Percentiles rank a stretch among this genome's conserved stretches.
Conservation (phyloP, 1,139 yeast species). For the Candida mesenterica region DNA sequence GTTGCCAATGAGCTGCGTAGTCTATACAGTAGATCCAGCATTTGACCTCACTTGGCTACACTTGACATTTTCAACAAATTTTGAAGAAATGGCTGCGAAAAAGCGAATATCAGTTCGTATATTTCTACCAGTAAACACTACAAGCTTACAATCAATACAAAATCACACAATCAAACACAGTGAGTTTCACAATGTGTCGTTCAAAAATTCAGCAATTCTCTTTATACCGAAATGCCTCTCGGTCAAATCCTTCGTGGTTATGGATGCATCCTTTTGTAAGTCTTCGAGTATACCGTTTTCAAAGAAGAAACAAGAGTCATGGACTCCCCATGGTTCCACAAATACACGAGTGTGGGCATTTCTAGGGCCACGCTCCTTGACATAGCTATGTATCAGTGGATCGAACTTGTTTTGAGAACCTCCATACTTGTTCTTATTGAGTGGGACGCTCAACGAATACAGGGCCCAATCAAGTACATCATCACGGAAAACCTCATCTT, state of each 20-base stretch:
- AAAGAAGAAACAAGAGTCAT: constrained; percentile 36
- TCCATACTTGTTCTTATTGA: constrained; percentile 22
- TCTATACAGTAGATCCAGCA: too few relatives aligned
- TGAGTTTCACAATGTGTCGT: constrained; percentile 24
- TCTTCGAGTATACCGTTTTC: constrained; percentile 22
- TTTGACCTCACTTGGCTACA: too few relatives aligned
- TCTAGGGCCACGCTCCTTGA: constrained; percentile 13
- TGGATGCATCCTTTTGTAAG: constrained; percentile 7
- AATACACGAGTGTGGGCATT: constrained; percentile 21
- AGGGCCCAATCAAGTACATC: constrained; percentile 39
- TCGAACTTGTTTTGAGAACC: constrained; percentile 24
- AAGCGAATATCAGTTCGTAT: too few relatives aligned
- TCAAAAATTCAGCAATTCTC: constrained; percentile 27
- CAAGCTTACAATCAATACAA: too few relatives aligned
- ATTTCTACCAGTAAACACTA: too few relatives aligned
- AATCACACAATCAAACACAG: too few relatives aligned
- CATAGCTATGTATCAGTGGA: constrained; percentile 19
- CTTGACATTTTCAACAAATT: too few relatives aligned
- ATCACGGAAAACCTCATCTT: constrained; percentile 45
- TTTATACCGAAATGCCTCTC: constrained; percentile 28
- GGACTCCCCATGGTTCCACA: constrained; percentile 48
- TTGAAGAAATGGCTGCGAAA: too few relatives aligned
- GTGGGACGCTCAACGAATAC: constrained; percentile 31
- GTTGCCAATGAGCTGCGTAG: too few relatives aligned
- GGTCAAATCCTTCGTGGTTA: constrained; percentile 9